Conservation (phyloP, 345 rosid genomes). For the Punica granatum region DNA sequence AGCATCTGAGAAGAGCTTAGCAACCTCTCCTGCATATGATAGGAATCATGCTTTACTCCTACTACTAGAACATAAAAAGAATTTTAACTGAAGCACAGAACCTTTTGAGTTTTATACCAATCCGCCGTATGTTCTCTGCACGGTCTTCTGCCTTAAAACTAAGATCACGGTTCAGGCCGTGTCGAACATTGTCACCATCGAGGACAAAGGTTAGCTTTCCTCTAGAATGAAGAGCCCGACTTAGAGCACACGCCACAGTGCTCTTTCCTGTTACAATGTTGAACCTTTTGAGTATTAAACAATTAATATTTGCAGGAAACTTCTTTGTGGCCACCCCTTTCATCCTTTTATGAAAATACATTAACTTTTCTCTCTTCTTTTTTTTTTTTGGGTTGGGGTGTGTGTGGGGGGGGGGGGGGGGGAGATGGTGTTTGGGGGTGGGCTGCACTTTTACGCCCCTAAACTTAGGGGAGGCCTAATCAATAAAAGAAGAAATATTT, state of each 20-base stretch:
- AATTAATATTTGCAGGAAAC: background rate
- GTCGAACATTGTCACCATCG: conserved; percentile 78
- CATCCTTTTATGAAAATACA: background rate
- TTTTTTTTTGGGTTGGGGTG: too few species aligned
- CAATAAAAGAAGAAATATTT: too few species aligned
- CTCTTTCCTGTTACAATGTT: conserved; percentile 49
- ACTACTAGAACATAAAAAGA: conserved; percentile 2
- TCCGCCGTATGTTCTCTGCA: conserved; percentile 63
- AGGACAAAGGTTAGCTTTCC: conserved; percentile 70
- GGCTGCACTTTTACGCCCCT: too few species aligned
- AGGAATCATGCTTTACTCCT: background rate
- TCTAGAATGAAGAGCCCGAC: conserved; percentile 43
- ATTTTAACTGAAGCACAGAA: background rate
- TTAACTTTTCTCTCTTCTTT: too few species aligned
- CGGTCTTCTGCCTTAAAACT: conserved; percentile 66
- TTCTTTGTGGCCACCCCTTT: background rate
- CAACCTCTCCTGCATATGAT: conserved; percentile 57
- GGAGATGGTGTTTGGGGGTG: too few species aligned
- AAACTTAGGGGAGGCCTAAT: too few species aligned
- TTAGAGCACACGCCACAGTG: conserved; percentile 74
- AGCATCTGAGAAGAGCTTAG: conserved; percentile 78
- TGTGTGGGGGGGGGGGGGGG: too few species aligned
- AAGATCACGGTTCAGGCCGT: conserved; percentile 68
- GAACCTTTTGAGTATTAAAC: background rate
- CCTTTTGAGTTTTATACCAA: conserved; percentile 39